Conservation (phyloP, 2,329 filamentous ascomycete genomes). For the Fusarium sp. region DNA sequence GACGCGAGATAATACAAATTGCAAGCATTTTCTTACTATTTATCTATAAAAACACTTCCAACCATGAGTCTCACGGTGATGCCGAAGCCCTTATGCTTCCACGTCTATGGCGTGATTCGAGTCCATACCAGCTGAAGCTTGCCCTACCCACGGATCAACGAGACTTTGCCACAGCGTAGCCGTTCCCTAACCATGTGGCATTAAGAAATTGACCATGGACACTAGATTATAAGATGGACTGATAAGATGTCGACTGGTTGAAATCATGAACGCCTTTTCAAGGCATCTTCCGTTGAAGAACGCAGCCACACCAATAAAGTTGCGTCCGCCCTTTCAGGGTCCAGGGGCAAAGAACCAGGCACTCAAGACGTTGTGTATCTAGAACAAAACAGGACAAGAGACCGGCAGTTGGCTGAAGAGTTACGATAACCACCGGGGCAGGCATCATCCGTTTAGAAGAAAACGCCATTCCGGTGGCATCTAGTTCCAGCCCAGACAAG, state of each 20-base stretch:
- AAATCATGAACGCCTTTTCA: not conserved
- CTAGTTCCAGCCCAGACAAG: not conserved
- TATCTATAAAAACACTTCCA: accelerated
- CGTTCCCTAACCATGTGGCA: not conserved
- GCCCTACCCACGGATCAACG: not conserved
- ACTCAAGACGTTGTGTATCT: not conserved
- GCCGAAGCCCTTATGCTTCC: not conserved
- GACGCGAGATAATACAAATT: not conserved
- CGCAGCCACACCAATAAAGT: not conserved
- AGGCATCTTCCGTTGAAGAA: not conserved
- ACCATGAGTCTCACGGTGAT: not conserved
- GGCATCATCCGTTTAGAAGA: not conserved
- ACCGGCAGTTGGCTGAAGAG: not conserved
- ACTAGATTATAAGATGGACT: not conserved
- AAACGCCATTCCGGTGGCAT: not conserved
- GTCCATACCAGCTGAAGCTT: not conserved
- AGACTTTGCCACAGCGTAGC: not conserved
- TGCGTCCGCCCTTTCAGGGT: not conserved
- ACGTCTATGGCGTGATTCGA: not conserved
- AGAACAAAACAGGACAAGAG: not conserved
- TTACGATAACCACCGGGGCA: not conserved
- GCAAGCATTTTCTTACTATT: not conserved
- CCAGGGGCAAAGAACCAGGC: not conserved
- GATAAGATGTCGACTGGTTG: not conserved
- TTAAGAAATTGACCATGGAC: not conserved